Evolutionary conservation across 306 rosid genomes (phyloP).

Genomic region (Castanopsis chinensis): DNA sequence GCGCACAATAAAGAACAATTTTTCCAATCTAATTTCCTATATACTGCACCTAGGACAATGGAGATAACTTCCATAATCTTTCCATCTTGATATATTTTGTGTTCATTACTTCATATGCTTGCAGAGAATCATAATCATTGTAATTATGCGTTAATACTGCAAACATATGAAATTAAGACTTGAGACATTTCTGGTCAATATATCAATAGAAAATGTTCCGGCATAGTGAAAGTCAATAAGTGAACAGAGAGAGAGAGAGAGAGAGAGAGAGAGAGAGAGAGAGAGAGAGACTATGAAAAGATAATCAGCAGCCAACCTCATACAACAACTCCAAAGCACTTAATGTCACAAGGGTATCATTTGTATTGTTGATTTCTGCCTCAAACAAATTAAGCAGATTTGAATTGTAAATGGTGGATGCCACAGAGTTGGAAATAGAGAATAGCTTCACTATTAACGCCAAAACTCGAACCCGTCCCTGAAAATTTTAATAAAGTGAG

Average conservation of each 20-base stretch:
- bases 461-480: slow-evolving; percentile 92
- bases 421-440: slow-evolving; percentile 69
- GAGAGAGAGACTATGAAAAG: slow-evolving; percentile 6
- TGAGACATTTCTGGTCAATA: neutral
- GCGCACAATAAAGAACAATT: neutral
- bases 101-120: neutral
- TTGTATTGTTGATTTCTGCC: slow-evolving; percentile 61
- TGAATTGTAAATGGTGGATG: slow-evolving; percentile 56
- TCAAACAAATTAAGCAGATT: slow-evolving; percentile 69
- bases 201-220: neutral
- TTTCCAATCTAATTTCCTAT: neutral
- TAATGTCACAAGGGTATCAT: slow-evolving; percentile 75
- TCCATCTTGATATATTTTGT: neutral
- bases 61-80: neutral
- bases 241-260: neutral
- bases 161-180: neutral
- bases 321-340: slow-evolving; percentile 87
- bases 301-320: slow-evolving; percentile 53
- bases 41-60: neutral
- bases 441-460: slow-evolving; percentile 87
- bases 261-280: slow-evolving; percentile 15
- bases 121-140: neutral
- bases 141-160: neutral
- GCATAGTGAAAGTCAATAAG: neutral
- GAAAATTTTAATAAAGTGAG: slow-evolving; percentile 12